Evolutionary conservation across 805 yeast genomes (phyloP).

Genomic region (Candida orba): DNA sequence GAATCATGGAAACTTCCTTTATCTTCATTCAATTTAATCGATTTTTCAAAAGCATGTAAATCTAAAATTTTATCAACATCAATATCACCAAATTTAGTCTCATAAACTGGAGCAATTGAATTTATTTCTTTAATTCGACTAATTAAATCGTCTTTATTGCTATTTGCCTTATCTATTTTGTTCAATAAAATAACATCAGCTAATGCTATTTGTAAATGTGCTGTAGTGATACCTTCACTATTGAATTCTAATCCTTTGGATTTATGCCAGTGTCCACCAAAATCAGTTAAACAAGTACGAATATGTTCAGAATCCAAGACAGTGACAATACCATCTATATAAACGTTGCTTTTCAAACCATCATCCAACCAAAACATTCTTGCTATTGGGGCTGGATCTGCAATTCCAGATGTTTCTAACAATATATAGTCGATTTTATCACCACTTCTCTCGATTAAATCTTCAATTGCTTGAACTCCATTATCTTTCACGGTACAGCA

Average conservation of each 20-base stretch:
- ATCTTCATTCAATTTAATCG: conserved; percentile 21
- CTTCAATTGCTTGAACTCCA: conserved; percentile 92
- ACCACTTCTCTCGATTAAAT: conserved; percentile 63
- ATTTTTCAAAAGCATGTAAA: conserved; percentile 65
- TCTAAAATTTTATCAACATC: conserved; percentile 62
- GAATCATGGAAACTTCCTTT: conserved; percentile 39
- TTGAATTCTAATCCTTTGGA: conserved; percentile 32
- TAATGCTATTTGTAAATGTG: conserved; percentile 82
- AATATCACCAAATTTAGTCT: conserved; percentile 70
- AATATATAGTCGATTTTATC: conserved; percentile 83
- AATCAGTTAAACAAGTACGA: conserved; percentile 56
- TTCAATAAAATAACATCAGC: conserved; percentile 81
- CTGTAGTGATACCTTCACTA: conserved; percentile 58
- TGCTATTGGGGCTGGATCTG: conserved; percentile 97
- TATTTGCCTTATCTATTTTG: conserved; percentile 55
- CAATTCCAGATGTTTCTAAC: conserved; percentile 91
- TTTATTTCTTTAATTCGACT: conserved; percentile 50
- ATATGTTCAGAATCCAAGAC: conserved; percentile 77
- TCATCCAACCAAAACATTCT: conserved; percentile 97
- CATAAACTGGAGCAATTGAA: conserved; percentile 54
- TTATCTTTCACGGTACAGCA: conserved; percentile 95
- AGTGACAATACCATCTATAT: conserved; percentile 86
- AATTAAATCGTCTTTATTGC: conserved; percentile 27
- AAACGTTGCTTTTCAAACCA: conserved; percentile 74
- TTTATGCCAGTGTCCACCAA: conserved; percentile 65